Conservation (phyloP, 768 basidiomycete species). For the Crassisporium funariophilum region DNA sequence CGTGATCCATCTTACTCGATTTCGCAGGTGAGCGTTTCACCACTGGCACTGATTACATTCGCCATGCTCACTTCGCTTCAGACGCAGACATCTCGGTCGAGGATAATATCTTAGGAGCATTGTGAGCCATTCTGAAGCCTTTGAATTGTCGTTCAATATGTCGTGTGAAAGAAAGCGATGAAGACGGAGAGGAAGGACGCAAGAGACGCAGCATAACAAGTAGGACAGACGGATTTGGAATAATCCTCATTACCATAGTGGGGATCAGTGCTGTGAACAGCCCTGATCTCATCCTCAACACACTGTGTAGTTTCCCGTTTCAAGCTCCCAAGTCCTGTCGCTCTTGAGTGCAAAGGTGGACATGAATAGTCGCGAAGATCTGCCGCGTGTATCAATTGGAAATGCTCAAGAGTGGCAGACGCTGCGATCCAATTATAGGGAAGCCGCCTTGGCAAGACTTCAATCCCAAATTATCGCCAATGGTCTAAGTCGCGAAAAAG, state of each 20-base stretch:
- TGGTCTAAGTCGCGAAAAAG: constrained; percentile 44
- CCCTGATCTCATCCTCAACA: no score
- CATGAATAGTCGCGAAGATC: constrained; percentile 47
- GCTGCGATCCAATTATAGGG: constrained; percentile 54
- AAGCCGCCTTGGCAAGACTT: constrained; percentile 46
- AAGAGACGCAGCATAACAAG: not conserved
- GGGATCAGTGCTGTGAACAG: no score
- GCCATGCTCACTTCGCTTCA: constrained; percentile 57
- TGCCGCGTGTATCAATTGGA: constrained; percentile 61
- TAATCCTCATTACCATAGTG: no score
- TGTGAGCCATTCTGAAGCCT: constrained; percentile 16
- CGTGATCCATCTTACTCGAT: constrained; percentile 70
- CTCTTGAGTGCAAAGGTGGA: no score
- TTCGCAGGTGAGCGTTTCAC: not conserved
- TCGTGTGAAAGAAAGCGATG: no score
- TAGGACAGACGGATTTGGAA: not conserved
- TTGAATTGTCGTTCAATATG: not conserved
- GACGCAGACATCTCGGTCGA: constrained; percentile 50
- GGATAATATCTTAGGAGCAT: constrained; percentile 52
- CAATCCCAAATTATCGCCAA: constrained; percentile 46
- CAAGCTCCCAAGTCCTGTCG: no score
- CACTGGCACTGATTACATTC: not conserved
- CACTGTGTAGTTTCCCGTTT: no score
- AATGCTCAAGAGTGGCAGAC: constrained; percentile 67
- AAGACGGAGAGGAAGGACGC: not conserved